Evolutionary conservation across 2,329 filamentous ascomycete species (phyloP).

Genomic region (Macroventuria anomochaeta): DNA sequence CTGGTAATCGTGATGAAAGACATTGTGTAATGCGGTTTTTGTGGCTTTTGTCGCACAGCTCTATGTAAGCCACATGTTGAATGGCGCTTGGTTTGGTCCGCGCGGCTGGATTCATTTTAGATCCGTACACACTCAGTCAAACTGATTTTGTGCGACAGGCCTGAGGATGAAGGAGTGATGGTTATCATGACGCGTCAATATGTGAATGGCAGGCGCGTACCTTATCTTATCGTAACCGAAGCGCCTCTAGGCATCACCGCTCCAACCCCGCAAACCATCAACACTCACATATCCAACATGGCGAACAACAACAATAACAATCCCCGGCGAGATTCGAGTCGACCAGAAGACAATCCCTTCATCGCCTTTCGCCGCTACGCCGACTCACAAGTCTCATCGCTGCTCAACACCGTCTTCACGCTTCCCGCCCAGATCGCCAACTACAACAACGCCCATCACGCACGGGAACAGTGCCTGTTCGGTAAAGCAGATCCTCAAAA

Average conservation of each 20-base stretch:
- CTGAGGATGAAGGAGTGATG: not conserved
- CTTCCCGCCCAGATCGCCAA: conserved; percentile 42
- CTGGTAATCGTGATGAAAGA: too few relatives aligned
- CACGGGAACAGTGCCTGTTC: conserved; percentile 43
- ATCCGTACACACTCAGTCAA: not conserved
- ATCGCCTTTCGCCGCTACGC: conserved; percentile 67
- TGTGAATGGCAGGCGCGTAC: conserved; percentile 1
- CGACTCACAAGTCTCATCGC: conserved; percentile 62
- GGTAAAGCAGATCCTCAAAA: conserved; percentile 37
- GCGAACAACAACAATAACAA: conserved; percentile 32
- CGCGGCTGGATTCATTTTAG: too few relatives aligned
- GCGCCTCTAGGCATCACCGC: conserved; percentile 13
- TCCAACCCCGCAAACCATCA: conserved; percentile 14
- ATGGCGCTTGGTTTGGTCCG: not conserved
- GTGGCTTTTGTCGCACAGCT: not conserved
- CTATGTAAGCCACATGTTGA: not conserved
- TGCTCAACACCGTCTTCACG: conserved; percentile 61
- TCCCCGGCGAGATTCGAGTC: conserved; percentile 21
- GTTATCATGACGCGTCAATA: not conserved
- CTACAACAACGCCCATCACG: conserved; percentile 39
- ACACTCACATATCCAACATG: conserved; percentile 26
- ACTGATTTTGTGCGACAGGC: not conserved
- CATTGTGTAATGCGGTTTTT: not conserved
- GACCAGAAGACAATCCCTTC: conserved; percentile 59
- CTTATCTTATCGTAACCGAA: conserved; percentile 19